Evolutionary conservation across 805 yeast species (phyloP), one percentile per base, ranked within the genome.

Genomic region (Barnettozyma siamensis): DNA sequence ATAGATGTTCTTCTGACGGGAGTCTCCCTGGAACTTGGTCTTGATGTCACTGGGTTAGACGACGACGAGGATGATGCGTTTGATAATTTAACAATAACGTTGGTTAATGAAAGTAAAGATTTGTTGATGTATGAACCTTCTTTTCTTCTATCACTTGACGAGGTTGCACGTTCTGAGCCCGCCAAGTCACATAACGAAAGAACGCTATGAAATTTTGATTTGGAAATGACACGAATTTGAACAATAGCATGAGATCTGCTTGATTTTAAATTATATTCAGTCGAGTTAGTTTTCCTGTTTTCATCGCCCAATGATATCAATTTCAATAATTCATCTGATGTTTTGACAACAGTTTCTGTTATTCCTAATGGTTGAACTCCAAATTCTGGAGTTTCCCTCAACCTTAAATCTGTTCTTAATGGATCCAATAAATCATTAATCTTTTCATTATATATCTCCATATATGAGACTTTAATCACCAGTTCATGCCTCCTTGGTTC

Each of bases 71-170:
- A 50, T 2, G 65, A 34, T 9, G 37, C 31, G 23, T 20, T 40
- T 15, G 44, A 57, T 13, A 91, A 67, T 51, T 87, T 81, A 20
- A 94, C 78, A 43, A 91, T 88, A n/a, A 91, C 96, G 1, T 95
- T 86, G 6, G 96, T 88, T 38, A 91, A 71, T 0, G 98, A 94
- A 39, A 91, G 68, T 32, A 91, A 70, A 0, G 97, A 89, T 59
- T 88, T 88, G 66, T 91, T 91, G 58, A 91, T 91, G 57, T 72
- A 93, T 0, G 96, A 76, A 18, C 98, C 99, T 65, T 91, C 99
- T 60, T 88, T 87, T 41, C 97, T 69, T 53, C 98, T 73, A 56
- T 87, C 96, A 1, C 69, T 62, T 42, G 66, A 67, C 1, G 59
- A 58, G 1, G 85, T 70, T 0, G 94, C 95, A 39, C 84, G 74